These are phyloP conservation scores for Cocos nucifera DNA, from an alignment of 176 grass and related monocot species.

Conservation along the genomic window DNA sequence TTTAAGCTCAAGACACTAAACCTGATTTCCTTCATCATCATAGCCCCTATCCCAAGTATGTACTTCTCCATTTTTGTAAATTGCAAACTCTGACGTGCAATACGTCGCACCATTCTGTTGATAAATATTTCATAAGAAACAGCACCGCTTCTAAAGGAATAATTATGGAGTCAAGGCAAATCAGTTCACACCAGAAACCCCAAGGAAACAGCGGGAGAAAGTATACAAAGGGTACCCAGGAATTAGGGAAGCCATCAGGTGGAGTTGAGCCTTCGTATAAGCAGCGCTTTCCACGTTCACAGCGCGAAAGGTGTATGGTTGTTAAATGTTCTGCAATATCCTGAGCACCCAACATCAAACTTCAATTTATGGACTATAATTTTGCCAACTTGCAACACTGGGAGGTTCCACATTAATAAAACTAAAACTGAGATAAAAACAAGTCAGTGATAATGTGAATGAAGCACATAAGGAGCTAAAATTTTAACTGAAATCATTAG, in stretches of 20 bases:
- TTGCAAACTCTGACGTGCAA: constrained; percentile 73
- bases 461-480: too few species aligned
- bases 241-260: constrained; percentile 70
- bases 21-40: constrained; percentile 72
- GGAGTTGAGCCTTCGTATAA: constrained; percentile 92
- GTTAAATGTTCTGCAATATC: constrained; percentile 93
- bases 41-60: constrained; percentile 91
- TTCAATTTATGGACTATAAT: too few species aligned
- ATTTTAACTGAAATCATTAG: too few species aligned
- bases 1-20: neutral
- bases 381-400: too few species aligned
- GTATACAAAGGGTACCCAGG: constrained; percentile 56
- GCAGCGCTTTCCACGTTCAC: constrained; percentile 74
- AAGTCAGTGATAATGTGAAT: too few species aligned
- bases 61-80: constrained; percentile 70
- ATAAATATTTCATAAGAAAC: constrained; percentile 11
- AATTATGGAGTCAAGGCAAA: neutral
- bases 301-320: constrained; percentile 74
- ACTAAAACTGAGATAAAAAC: too few species aligned
- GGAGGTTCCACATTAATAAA: too few species aligned
- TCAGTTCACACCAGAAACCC: neutral
- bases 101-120: constrained; percentile 66
- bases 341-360: constrained; percentile 29
- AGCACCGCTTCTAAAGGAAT: neutral
- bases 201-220: neutral